These are phyloP conservation scores for Kingdonia uniflora DNA, from an alignment of 164 flowering plant species.

Conservation along the genomic window DNA sequence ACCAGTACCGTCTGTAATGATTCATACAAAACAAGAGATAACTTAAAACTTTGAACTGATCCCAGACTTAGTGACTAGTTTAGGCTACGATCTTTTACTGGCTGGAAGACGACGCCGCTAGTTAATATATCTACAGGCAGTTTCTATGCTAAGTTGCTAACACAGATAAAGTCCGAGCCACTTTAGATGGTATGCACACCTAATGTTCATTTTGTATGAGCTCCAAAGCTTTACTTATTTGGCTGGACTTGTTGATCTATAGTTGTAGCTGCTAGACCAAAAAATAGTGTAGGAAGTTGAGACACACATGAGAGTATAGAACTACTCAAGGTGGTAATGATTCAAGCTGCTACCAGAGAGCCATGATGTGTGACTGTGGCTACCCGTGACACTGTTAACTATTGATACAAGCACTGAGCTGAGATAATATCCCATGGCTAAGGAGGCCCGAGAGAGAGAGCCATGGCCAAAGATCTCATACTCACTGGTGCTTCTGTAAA, in stretches of 20 bases:
- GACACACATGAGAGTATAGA: slow-evolving; percentile 70
- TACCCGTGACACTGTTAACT: slow-evolving; percentile 37
- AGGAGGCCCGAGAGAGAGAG: slow-evolving; percentile 71
- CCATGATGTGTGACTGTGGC: slow-evolving; percentile 36
- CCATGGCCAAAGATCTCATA: slow-evolving; percentile 73
- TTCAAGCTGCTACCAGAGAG: slow-evolving; percentile 58
- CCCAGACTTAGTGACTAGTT: not conserved
- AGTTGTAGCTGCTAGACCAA: slow-evolving; percentile 60
- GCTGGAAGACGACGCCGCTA: not conserved
- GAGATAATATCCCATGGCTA: slow-evolving; percentile 77
- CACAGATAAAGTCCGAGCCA: not conserved
- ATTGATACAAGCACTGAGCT: slow-evolving; percentile 67
- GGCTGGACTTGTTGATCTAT: slow-evolving; percentile 21
- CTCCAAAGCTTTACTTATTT: not conserved
- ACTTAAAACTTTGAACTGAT: not conserved
- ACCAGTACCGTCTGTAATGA: no score
- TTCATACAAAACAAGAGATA: not conserved
- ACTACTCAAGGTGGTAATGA: slow-evolving; percentile 57
- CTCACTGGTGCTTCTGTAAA: slow-evolving; percentile 78
- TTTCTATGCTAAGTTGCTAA: not conserved
- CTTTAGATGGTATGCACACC: not conserved
- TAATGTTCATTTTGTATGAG: not conserved
- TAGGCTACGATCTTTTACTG: not conserved
- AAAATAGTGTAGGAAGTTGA: slow-evolving; percentile 59
- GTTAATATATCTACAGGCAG: not conserved